These are phyloP conservation scores for Ganoderma resinaceum DNA, from an alignment of 1,284 basidiomycete genomes.

Conservation along the genomic window DNA sequence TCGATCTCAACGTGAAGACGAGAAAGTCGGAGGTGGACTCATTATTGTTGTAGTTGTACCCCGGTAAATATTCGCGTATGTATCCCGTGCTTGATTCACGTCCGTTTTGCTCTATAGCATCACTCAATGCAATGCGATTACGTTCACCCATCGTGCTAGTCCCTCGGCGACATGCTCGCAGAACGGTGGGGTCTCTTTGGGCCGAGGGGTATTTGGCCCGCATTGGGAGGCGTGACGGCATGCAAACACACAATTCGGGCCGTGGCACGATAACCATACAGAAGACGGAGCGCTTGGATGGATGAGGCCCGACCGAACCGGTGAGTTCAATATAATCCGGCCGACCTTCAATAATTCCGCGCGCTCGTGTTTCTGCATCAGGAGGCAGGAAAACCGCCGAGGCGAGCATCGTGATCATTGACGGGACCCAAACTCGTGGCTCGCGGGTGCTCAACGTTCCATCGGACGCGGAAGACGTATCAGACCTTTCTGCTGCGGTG, in stretches of 20 bases:
- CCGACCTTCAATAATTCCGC: background rate
- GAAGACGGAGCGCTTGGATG: background rate
- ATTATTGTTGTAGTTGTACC: constrained; percentile 17
- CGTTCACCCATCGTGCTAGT: background rate
- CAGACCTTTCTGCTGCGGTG: background rate
- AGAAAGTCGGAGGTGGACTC: constrained; percentile 5
- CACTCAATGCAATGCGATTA: background rate
- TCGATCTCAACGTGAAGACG: constrained; percentile 1
- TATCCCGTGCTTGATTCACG: constrained; percentile 16
- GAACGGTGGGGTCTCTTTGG: background rate
- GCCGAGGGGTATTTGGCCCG: background rate
- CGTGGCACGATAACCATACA: constrained; percentile 5
- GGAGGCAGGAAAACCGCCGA: background rate
- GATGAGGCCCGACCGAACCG: background rate
- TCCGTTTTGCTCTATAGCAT: constrained; percentile 3
- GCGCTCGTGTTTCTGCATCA: background rate
- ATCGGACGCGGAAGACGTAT: background rate
- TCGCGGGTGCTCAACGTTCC: background rate
- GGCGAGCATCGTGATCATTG: background rate
- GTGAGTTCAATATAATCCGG: background rate
- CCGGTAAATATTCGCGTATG: constrained; percentile 18
- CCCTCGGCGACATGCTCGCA: background rate
- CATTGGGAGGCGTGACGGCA: background rate
- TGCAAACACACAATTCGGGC: background rate
- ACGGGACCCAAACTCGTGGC: background rate